Evolutionary conservation across 495 filamentous ascomycete genomes (phyloP), one percentile per base, ranked within the genome.

Genomic region (Aspergillus wentii): DNA sequence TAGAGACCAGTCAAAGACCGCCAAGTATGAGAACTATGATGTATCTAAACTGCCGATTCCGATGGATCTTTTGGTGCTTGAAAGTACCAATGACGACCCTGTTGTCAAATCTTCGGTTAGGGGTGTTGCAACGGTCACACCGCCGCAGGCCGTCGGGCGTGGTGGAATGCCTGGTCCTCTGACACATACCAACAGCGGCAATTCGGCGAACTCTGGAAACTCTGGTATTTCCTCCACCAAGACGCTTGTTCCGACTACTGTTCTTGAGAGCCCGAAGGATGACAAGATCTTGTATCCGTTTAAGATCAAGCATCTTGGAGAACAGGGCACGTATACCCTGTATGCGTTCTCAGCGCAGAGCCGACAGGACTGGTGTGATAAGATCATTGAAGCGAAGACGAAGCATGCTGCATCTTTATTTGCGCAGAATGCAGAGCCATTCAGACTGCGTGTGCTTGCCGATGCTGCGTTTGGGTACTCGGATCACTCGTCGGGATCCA

Each of bases 31-130:
- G 64, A 82, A 79, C 48, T 99, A 90, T 42, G 92, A 99, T 61
- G 90, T 99, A 8, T 96, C 90, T 2, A 92, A 94, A 62, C 67
- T 92, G 61, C 92, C 92, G 16, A 95, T 99, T 48, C 94, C 94
- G 1, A 99, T 97, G 90, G 88, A 94, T 51, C 72, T 99, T 21
- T 68, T 99, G 17, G 86, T 91, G 15, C 68, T 99, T 4, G 92
- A 99, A 59, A 92, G 84, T 51, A 80, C 83, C 27, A 83, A 88
- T 41, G 92, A 99, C 42, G 88, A 95, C 39, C 84, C 94, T 0
- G 87, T 97, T 1, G 68, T 86, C 36, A 92, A 91, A 55, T 86
- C 86, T 8, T 66, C 75, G 2, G 69, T 85, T 18, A 85, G 88
- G 51, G 87, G 88, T 22, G 77, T 96, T 35, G 76, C 77, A 38